Conservation (phyloP, 257 asterid species). For the Eustoma russellianum region DNA sequence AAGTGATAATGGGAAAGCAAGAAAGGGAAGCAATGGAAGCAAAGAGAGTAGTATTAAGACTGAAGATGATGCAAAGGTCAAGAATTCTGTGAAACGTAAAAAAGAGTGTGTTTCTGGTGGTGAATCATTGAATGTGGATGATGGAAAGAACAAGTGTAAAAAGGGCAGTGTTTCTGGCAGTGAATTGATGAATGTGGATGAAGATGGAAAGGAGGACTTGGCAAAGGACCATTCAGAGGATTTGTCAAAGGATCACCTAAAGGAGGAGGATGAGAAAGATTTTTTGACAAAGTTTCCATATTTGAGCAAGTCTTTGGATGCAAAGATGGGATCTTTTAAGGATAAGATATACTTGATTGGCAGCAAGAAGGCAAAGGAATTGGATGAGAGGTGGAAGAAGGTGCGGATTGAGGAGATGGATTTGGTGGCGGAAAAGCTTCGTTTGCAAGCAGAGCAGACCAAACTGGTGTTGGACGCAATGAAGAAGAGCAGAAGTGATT, state of each 20-base stretch:
- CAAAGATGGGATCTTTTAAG: slow-evolving; percentile 12
- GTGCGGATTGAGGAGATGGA: slow-evolving; percentile 30
- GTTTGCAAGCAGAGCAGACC: slow-evolving; percentile 30
- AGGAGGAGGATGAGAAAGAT: slow-evolving; percentile 13
- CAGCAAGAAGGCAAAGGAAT: slow-evolving; percentile 32
- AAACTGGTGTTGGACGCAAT: slow-evolving; percentile 20
- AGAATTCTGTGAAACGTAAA: not conserved
- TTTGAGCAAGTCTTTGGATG: slow-evolving; percentile 21
- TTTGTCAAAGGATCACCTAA: not conserved
- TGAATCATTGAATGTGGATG: too few species aligned
- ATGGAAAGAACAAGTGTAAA: too few species aligned
- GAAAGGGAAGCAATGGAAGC: slow-evolving; percentile 4
- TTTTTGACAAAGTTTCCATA: slow-evolving; percentile 31
- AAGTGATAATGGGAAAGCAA: slow-evolving; percentile 6
- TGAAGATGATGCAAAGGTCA: too few species aligned
- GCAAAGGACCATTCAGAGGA: not conserved
- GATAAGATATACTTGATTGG: slow-evolving; percentile 32
- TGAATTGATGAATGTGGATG: slow-evolving; percentile 1
- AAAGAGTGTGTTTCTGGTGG: slow-evolving; percentile 3
- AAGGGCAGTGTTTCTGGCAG: slow-evolving; percentile 4
- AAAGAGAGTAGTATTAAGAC: not conserved
- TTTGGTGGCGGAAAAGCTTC: slow-evolving; percentile 23
- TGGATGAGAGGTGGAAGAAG: slow-evolving; percentile 55
- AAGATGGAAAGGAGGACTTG: not conserved
- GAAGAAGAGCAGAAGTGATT: slow-evolving; percentile 13